These are phyloP conservation scores for Pythium oligandrum DNA, from an alignment of 352 stramenopile species.

Conservation along the genomic window DNA sequence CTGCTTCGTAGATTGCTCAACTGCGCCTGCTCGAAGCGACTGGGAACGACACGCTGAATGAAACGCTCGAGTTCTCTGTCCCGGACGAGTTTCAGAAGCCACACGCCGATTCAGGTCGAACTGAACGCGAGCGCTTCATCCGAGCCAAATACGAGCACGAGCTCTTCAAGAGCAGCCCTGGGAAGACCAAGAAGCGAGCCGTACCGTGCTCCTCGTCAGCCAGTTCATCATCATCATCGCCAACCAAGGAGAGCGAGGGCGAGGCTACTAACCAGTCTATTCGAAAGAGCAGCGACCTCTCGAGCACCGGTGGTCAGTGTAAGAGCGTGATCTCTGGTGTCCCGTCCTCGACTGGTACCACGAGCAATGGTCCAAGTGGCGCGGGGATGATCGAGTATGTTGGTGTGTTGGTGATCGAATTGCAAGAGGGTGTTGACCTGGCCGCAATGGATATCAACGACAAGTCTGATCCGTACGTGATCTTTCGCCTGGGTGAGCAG, in stretches of 20 bases:
- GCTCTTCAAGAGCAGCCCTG: conserved; percentile 29
- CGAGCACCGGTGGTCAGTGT: too few relatives aligned
- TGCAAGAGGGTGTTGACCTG: conserved; percentile 58
- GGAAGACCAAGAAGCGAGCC: conserved; percentile 11
- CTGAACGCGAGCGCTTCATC: conserved; percentile 65
- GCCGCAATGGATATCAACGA: conserved; percentile 70
- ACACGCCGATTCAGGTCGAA: conserved; percentile 30
- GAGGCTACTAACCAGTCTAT: too few relatives aligned
- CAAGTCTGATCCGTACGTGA: conserved; percentile 80
- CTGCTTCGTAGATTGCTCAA: conserved; percentile 31
- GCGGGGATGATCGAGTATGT: conserved; percentile 80
- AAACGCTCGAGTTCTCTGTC: conserved; percentile 56
- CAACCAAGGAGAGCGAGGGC: too few relatives aligned
- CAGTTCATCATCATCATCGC: background rate
- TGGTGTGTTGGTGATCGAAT: conserved; percentile 67
- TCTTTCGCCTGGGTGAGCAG: conserved; percentile 68
- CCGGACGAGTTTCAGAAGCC: conserved; percentile 45
- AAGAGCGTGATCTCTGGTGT: too few relatives aligned
- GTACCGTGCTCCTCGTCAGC: conserved; percentile 4
- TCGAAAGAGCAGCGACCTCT: too few relatives aligned
- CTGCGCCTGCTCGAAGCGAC: conserved; percentile 32
- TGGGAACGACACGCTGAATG: conserved; percentile 61
- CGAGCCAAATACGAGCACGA: conserved; percentile 65
- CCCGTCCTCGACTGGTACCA: too few relatives aligned
- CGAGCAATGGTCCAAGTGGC: conserved; percentile 9